Evolutionary conservation across 2,329 filamentous ascomycete species (phyloP), one percentile per base, ranked within the genome.

Genomic region (Monosporascus sp.): DNA sequence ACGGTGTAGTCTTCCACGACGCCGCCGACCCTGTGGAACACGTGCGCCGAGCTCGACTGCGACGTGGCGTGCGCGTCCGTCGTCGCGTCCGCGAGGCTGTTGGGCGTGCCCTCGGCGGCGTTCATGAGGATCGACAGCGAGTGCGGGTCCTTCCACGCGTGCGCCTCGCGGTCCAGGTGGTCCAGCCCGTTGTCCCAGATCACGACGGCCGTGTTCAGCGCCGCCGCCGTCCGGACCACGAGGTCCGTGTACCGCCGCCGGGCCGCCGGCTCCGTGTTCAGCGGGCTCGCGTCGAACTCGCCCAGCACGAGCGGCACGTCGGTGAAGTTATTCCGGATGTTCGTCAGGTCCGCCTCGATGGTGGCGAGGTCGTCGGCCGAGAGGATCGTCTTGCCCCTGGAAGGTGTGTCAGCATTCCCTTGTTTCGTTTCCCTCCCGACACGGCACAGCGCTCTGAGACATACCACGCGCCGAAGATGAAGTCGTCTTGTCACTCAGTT

Each of bases 141-240:
- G 0, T 76, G 72, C 0, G 70, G 67, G 55, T 85, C 82, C 18
- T 76, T 70, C 79, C 79, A 85, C 2, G 61, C 59, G 46, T 74
- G 71, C 0, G 74, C 69, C 2, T 66, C 67, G 38, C 81, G 77
- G 58, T 84, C 71, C 11, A 83, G 70, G 41, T 80, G 77, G 58
- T 83, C 81, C 2, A 72, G 62, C 0, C 81, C 80, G 54, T 83
- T 85, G 61, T 85, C 82, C 82, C 81, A 85, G 6, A 85, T 63
- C 1, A 83, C 69, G 3, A 75, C 72, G 1, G 76, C 66, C 7
- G 78, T 79, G 55, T 77, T 71, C 58, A 81, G 77, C 46, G 75
- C 72, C 1, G 67, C 70, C 0, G 77, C 76, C 0, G 73, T 76
- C 27, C 74, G 74, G 20, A 77, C 65, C 50, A 85, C 70, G 54